phyloP scores from a whole-genome alignment of 225 moss, liverwort and hornwort genomes.

The Marchantia polymorpha region DNA sequence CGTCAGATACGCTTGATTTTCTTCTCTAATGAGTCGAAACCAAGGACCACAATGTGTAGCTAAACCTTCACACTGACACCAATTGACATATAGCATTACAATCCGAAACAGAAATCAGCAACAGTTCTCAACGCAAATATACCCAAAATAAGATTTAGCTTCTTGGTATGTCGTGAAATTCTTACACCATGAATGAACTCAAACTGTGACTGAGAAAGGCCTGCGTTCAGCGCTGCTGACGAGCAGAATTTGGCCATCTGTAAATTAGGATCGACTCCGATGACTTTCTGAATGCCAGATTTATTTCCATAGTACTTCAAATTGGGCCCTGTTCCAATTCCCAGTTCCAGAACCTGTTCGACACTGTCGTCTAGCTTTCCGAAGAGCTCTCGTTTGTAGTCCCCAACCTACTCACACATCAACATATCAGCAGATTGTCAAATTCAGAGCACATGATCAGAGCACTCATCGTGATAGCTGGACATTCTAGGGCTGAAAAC shows the following conservation, averaged over 20 bases:
- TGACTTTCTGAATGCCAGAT: conserved; percentile 50
- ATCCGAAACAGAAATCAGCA: background rate
- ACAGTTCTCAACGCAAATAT: background rate
- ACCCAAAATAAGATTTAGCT: background rate
- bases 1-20: no score
- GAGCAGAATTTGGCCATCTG: conserved; percentile 78
- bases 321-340: conserved; percentile 89
- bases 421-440: background rate
- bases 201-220: conserved; percentile 65
- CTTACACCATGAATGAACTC: conserved; percentile 76
- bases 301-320: conserved; percentile 65
- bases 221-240: conserved; percentile 57
- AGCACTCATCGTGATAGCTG: no score
- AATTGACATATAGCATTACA: background rate
- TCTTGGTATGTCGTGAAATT: background rate
- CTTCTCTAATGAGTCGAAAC: no score
- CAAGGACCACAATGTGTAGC: no score
- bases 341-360: conserved; percentile 69
- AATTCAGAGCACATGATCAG: background rate
- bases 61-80: no score
- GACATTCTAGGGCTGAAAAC: no score
- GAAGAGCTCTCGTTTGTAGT: conserved; percentile 76
- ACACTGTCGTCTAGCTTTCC: conserved; percentile 50
- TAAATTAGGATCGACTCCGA: conserved; percentile 84
- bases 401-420: conserved; percentile 51